Percentiles rank a stretch among this genome's conserved stretches.
phyloP scores from a whole-genome alignment of 306 rosid genomes.

The Corylus heterophylla region DNA sequence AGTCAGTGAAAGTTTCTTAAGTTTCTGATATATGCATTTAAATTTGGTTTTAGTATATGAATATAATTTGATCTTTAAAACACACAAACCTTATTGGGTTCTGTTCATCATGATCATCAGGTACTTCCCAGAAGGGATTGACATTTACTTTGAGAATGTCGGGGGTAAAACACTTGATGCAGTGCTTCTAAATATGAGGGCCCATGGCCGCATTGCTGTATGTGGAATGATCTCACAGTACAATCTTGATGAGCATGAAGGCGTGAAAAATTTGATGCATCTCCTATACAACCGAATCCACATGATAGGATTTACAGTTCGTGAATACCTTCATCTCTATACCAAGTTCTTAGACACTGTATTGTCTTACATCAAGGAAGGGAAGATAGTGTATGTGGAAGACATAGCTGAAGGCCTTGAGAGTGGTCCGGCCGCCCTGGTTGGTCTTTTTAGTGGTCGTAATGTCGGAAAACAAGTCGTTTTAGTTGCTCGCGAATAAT shows the following conservation, averaged over 20 bases:
- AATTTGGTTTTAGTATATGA: too few species aligned
- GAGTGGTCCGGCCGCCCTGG: constrained; percentile 38
- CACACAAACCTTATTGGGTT: background rate
- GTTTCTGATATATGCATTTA: too few species aligned
- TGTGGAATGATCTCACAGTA: constrained; percentile 27
- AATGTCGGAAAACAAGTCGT: constrained; percentile 50
- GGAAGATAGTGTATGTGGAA: constrained; percentile 42
- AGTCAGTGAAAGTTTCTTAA: too few species aligned
- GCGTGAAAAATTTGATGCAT: background rate
- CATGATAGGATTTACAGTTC: background rate
- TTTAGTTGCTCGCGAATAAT: constrained; percentile 29
- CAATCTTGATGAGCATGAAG: constrained; percentile 12
- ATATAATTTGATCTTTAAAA: too few species aligned
- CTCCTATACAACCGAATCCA: background rate
- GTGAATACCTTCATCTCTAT: constrained; percentile 32
- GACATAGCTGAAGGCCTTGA: constrained; percentile 48
- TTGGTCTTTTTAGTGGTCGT: constrained; percentile 42
- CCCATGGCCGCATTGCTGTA: constrained; percentile 13
- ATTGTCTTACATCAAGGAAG: constrained; percentile 56
- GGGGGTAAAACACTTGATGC: constrained; percentile 27
- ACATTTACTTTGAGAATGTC: constrained; percentile 23
- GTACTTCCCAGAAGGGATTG: constrained; percentile 21
- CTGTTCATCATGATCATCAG: background rate
- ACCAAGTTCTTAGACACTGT: constrained; percentile 58
- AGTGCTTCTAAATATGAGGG: constrained; percentile 22